A percentile compares a stretch with the other conserved stretches of the same genome.
Evolutionary conservation across 2,329 filamentous ascomycete species (phyloP).

Genomic region (Penicillium sp.): DNA sequence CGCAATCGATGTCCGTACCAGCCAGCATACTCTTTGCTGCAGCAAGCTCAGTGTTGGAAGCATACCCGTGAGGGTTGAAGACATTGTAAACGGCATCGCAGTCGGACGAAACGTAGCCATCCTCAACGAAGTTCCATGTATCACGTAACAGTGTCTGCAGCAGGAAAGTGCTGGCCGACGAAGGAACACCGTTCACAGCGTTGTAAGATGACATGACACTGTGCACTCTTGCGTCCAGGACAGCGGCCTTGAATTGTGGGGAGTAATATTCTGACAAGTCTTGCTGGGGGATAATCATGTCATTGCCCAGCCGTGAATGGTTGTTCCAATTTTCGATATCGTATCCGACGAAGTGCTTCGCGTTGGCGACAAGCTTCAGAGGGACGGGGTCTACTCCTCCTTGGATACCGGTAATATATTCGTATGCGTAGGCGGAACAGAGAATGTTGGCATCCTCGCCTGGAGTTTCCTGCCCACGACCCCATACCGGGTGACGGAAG

Average conservation of each 20-base stretch:
- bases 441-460: slow-evolving; percentile 59
- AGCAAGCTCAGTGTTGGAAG: slow-evolving; percentile 46
- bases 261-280: slow-evolving; percentile 70
- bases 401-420: slow-evolving; percentile 58
- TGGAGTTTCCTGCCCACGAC: slow-evolving; percentile 62
- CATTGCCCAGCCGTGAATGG: slow-evolving; percentile 53
- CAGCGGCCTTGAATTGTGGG: slow-evolving; percentile 66
- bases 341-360: slow-evolving; percentile 63
- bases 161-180: slow-evolving; percentile 65
- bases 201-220: slow-evolving; percentile 68
- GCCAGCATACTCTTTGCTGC: slow-evolving; percentile 53
- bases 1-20: slow-evolving; percentile 58
- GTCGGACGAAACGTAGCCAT: slow-evolving; percentile 65
- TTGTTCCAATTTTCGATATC: slow-evolving; percentile 55
- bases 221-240: slow-evolving; percentile 57
- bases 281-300: slow-evolving; percentile 59
- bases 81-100: slow-evolving; percentile 66
- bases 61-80: slow-evolving; percentile 56
- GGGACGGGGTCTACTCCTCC: slow-evolving; percentile 43
- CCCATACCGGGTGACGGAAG: slow-evolving; percentile 66
- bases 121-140: slow-evolving; percentile 64
- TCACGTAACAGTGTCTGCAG: slow-evolving; percentile 65
- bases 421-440: slow-evolving; percentile 51
- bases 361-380: slow-evolving; percentile 53
- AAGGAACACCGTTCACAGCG: slow-evolving; percentile 65